Evolutionary conservation across 441 rosid genomes (phyloP), one percentile per base, ranked within the genome.

Genomic region (Erysimum pusillum): DNA sequence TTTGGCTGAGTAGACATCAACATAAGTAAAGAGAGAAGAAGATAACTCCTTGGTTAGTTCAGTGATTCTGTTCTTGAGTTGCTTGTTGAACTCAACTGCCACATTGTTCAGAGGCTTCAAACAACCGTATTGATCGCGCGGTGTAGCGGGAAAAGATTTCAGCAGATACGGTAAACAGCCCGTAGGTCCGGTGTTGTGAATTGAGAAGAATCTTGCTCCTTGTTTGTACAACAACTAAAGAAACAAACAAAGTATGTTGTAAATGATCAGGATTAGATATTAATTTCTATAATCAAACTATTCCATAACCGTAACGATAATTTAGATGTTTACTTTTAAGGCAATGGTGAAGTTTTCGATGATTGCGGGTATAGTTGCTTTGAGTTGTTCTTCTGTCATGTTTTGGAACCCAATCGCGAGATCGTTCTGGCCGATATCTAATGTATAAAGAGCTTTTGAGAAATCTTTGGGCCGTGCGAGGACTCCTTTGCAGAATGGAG

Each of bases 391-490:
- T 63, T 60, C 82, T 1, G 83, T 80, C 35, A 81, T 49, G 79
- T 79, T 71, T 67, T 85, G 89, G 62, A 87, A 83, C 48, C 92
- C 92, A 28, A 83, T 77, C 9, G 81, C 75, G 6, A 92, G 82
- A 79, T 94, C 99, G 57, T 94, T 94, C 61, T 92, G 98, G 22
- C 97, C 99, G 0, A 91, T 87, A 79, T 95, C 98, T 4, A 92
- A 76, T 17, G 87, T 87, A 79, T 90, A 89, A 22, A 92, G 81
- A 56, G 92, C 90, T 80, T 77, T 82, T 22, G 93, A 76, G 80
- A 94, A 94, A 39, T 90, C 90, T 52, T 79, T 75, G n/a, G 92
- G 91, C 63, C 88, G 83, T 3, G 97, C 91, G 41, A 92, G 79
- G 58, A 66, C 83, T 78, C 68, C 71, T 78, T 78, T 75, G 70